Evolutionary conservation across 2,329 filamentous ascomycete genomes (phyloP), one percentile per base, ranked within the genome.

Genomic region (Stachybotrys chlorohalonatus): DNA sequence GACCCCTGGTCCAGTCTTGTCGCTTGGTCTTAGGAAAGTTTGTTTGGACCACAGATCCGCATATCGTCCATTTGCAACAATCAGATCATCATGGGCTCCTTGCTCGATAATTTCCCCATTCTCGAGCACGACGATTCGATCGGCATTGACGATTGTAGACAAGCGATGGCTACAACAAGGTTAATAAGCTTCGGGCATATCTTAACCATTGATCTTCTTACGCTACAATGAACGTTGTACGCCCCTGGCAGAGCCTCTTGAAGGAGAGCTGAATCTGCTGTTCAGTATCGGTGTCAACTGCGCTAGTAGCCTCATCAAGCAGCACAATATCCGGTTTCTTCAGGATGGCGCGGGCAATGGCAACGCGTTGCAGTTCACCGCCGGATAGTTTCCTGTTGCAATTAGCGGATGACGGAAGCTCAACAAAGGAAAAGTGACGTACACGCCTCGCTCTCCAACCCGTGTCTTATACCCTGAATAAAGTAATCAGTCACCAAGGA

Each of bases 261-360:
- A 87, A 77, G 0, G 84, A 84, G 36, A 79, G 73, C 60, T 87
- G 84, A 49, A 87, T 87, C 59, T 83, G 80, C 54, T 83, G 80
- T 66, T 87, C 84, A 1, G 83, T 87, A 39, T 85, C 81, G 0
- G 85, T 85, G 57, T 90, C 84, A 55, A 93, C 84, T 7, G 88
- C 85, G 45, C 86, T 90, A 5, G 90, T 91, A 1, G 89, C 85
- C 68, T 92, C 89, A 59, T 93, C 89, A 1, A 93, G 77, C 46
- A 93, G 77, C 9, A 93, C 82, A 56, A 92, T 84, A 54, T 89
- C 84, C 0, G 89, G 87, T 56, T 81, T 79, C 68, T 89, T 89
- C 59, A 92, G 73, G 51, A 93, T 79, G 1, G 88, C 86, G 31
- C 88, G 81, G 7, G 84, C 84, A 64, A 87, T 87, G 6, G 84